Base-by-base conservation (phyloP, 2,329 filamentous ascomycete genomes). In the Achaetomium macrosporum region DNA sequence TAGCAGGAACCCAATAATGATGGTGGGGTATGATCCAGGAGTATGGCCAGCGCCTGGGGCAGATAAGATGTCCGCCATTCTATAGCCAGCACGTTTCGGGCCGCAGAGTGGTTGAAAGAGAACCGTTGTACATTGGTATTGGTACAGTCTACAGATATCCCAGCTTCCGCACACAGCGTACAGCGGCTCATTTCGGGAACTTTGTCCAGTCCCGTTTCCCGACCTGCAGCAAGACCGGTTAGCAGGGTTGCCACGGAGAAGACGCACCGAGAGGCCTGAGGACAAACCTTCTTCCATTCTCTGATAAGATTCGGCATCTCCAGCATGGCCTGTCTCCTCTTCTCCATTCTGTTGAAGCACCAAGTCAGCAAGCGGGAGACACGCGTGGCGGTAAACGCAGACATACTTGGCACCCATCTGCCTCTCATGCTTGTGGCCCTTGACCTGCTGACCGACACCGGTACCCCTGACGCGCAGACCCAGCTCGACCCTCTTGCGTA, bases 341-440 rank as follows among this genome's bases (percentile, higher is more conserved):
- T 83, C 69, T 96, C 90, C 79, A 97, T 81, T 71, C 85, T 87
- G 65, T 56, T 51, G 29, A 54, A 50, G 35, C 47, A 5, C 33
- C 35, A 17, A 47, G 65, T 74, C 59, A 76, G 68, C 58, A 59
- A 57, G 33, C 50, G 35, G 8, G 13, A 40, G 35, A 30, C 46
- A 10, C 46, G 40, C 30, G n/a, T n/a, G 25, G 42, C 12, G 17
- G 9, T 20, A 39, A 45, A 41, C n/a, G 35, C 47, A 15, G 43
- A 63, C 82, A 59, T 82, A 83, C 77, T 85, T 83, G 57, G 80
- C 77, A 73, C 88, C 85, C 75, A 96, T 76, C 65, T 86, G 87
- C 68, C 93, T 83, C 77, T 99, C 93, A 83, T 91, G 88, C 63
- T 83, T 79, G 72, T 96, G 92, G 70, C 93, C 93, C 85, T 97